Percentiles rank a stretch among this genome's conserved stretches.
phyloP scores from a whole-genome alignment of 495 filamentous ascomycete species.

The Penicillium mononematosum region DNA sequence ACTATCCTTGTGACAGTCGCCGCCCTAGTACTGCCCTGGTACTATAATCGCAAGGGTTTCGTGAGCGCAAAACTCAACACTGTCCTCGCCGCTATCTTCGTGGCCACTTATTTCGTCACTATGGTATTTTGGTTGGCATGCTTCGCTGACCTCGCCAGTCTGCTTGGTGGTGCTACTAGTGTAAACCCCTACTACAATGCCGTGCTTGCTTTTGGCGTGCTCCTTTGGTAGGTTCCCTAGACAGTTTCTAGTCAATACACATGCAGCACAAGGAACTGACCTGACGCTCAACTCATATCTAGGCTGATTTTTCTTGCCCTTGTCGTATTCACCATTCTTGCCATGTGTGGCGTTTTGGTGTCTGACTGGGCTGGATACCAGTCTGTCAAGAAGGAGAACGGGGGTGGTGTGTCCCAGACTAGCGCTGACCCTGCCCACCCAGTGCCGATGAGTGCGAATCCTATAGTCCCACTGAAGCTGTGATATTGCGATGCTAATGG shows the following conservation, averaged over 20 bases:
- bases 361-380: conserved; percentile 30
- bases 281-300: background rate
- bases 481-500: conserved; percentile 24
- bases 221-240: conserved; percentile 26
- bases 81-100: conserved; percentile 20
- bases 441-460: conserved; percentile 23
- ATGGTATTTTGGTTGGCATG: conserved; percentile 37
- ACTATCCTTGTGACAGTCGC: conserved; percentile 23
- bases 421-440: conserved; percentile 12
- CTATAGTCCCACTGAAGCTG: conserved; percentile 16
- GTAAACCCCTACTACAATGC: conserved; percentile 21
- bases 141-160: conserved; percentile 31
- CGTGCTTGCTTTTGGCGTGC: conserved; percentile 32
- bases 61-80: conserved; percentile 24
- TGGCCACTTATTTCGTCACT: conserved; percentile 30
- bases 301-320: conserved; percentile 35
- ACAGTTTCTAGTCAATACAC: background rate
- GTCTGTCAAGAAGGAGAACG: conserved; percentile 18
- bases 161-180: conserved; percentile 13
- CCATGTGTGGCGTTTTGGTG: conserved; percentile 29
- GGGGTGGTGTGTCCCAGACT: conserved; percentile 1
- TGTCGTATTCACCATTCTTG: conserved; percentile 29
- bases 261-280: background rate
- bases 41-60: conserved; percentile 20
- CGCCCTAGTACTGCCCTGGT: conserved; percentile 26